A percentile compares a stretch with the other conserved stretches of the same genome.
phyloP scores from a whole-genome alignment of 176 grass and related monocot species.

The Neostapfia colusana region DNA sequence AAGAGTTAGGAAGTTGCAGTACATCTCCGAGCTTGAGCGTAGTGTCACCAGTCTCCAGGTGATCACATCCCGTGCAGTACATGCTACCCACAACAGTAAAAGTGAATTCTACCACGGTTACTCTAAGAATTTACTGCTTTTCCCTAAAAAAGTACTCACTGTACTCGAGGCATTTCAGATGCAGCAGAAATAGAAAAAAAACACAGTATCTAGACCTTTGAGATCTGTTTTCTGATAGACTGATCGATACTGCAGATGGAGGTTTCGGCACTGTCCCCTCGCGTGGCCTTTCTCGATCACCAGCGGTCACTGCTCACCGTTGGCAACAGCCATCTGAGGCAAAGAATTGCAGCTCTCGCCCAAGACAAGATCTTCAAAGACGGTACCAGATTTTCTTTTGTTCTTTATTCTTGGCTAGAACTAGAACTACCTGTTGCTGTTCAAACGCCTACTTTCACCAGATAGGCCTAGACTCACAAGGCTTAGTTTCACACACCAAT shows the following conservation, averaged over 20 bases:
- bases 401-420: background rate
- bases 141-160: too few species aligned
- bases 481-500: background rate
- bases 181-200: background rate
- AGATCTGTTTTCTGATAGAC: slow-evolving; percentile 30
- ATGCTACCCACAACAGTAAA: background rate
- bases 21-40: slow-evolving; percentile 94
- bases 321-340: slow-evolving; percentile 95
- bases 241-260: slow-evolving; percentile 55
- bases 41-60: slow-evolving; percentile 92
- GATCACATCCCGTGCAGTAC: background rate
- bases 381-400: slow-evolving; percentile 41
- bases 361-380: slow-evolving; percentile 99
- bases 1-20: slow-evolving; percentile 91
- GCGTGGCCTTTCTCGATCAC: slow-evolving; percentile 94
- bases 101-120: background rate
- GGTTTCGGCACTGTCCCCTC: slow-evolving; percentile 82
- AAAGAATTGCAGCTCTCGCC: slow-evolving; percentile 83
- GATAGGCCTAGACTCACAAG: background rate
- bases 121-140: background rate
- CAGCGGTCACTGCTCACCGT: slow-evolving; percentile 85
- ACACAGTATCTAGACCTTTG: background rate
- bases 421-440: background rate
- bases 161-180: background rate
- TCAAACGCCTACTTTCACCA: background rate